Conservation (phyloP, 2,329 filamentous ascomycete genomes). For the Aspergillus persii region DNA sequence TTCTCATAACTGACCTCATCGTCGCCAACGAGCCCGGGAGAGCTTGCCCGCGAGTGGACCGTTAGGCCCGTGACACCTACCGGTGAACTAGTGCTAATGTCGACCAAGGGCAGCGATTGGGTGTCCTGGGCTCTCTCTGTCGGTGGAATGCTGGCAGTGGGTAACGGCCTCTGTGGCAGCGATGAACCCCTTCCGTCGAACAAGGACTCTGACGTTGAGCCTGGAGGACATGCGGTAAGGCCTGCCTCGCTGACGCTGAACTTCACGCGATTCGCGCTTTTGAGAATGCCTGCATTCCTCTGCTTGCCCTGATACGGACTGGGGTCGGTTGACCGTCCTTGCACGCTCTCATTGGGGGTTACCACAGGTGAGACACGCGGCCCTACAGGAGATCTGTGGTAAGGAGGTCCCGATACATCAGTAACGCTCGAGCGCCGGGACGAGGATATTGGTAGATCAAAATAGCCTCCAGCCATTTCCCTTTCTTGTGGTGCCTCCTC, state of each 20-base stretch:
- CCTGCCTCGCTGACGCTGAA: slow-evolving; percentile 28
- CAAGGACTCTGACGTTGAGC: slow-evolving; percentile 28
- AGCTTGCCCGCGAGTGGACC: slow-evolving; percentile 26
- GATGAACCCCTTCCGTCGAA: slow-evolving; percentile 29
- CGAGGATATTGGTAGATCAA: slow-evolving; percentile 29
- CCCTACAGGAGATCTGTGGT: slow-evolving; percentile 22
- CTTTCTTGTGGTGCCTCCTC: background rate
- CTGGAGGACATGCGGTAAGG: slow-evolving; percentile 14
- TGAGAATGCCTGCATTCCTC: slow-evolving; percentile 40
- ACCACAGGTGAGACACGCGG: slow-evolving; percentile 25
- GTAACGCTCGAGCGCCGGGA: slow-evolving; percentile 27
- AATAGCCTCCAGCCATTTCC: slow-evolving; percentile 35
- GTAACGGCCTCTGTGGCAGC: slow-evolving; percentile 32
- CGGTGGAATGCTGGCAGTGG: slow-evolving; percentile 37
- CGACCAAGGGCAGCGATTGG: slow-evolving; percentile 24
- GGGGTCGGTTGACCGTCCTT: slow-evolving; percentile 20
- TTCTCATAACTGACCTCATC: slow-evolving; percentile 37
- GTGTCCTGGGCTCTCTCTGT: slow-evolving; percentile 25
- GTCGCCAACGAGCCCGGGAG: slow-evolving; percentile 16
- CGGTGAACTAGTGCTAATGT: slow-evolving; percentile 27
- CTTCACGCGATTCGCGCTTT: slow-evolving; percentile 35
- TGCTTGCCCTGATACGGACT: slow-evolving; percentile 30
- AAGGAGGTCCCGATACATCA: slow-evolving; percentile 19
- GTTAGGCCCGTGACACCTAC: slow-evolving; percentile 28
- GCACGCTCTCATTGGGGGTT: slow-evolving; percentile 24